Evolutionary conservation across 768 basidiomycete species (phyloP), one percentile per base, ranked within the genome.

Genomic region (Nidularia pulvinata): DNA sequence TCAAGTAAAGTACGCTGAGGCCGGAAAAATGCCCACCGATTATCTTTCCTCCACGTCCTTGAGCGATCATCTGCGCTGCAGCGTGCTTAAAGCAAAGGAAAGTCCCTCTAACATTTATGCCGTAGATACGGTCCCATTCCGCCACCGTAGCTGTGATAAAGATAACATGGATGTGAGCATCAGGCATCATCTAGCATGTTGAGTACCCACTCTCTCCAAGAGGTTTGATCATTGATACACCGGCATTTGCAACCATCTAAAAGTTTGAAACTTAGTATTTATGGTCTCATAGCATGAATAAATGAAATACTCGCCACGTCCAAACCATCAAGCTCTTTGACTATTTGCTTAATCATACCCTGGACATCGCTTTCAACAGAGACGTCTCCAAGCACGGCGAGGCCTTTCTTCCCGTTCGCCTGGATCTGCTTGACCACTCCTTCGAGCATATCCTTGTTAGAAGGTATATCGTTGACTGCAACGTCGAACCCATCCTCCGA

Each of bases 401-500:
- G 25, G 2, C 53, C 49, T 33, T 55, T 57, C 11, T 58, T 50
- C 5, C 59, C 57, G n/a, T 55, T 49, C 3, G 10, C 32, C 22
- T 48, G 48, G 7, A 63, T 62, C 32, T 62, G 53, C 19, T 32
- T 44, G 3, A 25, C 34, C 9, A 63, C 33, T 1, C 46, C 50
- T 7, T 59, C 37, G 0, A 66, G 56, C 10, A 50, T 51, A 10
- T 54, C 46, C 19, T 57, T 30, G 1, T 50, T 45, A 1, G 55
- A 36, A 13, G 55, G 53, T 4, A 75, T 55, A 45, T 78, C 79
- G n/a, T 74, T 77, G 48, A 79, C 52, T 19, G 69, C 71, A 30
- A 80, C 56, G 49, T 77, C 71, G 56, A 72, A 74, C 10, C 77
- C 78, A 48, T 75, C 78, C 6, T 60, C 52, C 16, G 80, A 74